A percentile compares a stretch with the other conserved stretches of the same genome.
Conservation (phyloP, 2,329 filamentous ascomycete species). For the Teratosphaeria gauchensis region DNA sequence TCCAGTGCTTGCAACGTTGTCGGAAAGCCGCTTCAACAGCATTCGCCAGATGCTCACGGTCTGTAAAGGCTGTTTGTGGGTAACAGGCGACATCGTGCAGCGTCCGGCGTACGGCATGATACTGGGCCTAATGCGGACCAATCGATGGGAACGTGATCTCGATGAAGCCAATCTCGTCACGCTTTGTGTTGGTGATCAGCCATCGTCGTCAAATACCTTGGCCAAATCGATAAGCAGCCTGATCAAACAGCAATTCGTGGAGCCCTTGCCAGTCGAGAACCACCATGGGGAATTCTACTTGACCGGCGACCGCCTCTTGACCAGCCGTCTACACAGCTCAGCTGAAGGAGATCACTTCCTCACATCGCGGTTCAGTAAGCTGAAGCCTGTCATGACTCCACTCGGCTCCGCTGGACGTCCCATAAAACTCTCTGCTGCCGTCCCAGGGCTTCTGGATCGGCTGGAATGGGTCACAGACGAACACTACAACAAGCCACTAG, state of each 20-base stretch:
- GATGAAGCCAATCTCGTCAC: slow-evolving; percentile 5
- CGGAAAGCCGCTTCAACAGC: too few relatives aligned
- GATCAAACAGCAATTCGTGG: not conserved
- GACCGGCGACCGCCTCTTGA: not conserved
- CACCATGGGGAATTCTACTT: not conserved
- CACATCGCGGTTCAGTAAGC: not conserved
- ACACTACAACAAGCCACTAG: slow-evolving; percentile 5
- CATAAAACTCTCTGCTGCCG: slow-evolving; percentile 1
- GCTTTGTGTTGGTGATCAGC: slow-evolving; percentile 2
- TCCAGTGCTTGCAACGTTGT: too few relatives aligned
- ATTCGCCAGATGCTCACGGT: too few relatives aligned
- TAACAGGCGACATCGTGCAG: not conserved
- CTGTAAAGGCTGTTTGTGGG: too few relatives aligned
- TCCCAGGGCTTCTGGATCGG: slow-evolving; percentile 12
- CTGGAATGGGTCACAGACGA: slow-evolving; percentile 12
- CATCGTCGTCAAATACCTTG: not conserved
- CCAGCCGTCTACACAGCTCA: not conserved
- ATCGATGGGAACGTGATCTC: slow-evolving; percentile 5
- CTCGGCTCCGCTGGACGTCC: slow-evolving; percentile 3
- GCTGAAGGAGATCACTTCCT: not conserved
- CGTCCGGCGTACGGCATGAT: slow-evolving; percentile 2
- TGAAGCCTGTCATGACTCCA: slow-evolving; percentile 3
- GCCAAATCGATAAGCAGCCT: not conserved
- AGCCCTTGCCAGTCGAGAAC: not conserved
- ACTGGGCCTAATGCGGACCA: slow-evolving; percentile 7